Evolutionary conservation across 495 filamentous ascomycete species (phyloP).

Genomic region (Talaromyces stipitatus): DNA sequence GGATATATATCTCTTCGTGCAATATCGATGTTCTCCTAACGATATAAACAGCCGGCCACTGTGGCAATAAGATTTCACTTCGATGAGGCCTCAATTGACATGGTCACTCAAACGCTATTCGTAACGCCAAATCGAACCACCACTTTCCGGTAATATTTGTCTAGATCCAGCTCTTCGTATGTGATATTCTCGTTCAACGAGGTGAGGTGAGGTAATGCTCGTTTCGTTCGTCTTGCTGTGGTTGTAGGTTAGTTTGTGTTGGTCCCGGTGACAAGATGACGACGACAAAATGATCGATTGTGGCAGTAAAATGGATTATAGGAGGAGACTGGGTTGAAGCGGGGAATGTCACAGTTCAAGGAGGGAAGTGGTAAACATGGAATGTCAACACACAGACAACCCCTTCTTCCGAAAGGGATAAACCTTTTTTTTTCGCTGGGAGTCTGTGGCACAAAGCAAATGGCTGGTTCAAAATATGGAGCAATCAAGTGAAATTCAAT

Average conservation of each 20-base stretch:
- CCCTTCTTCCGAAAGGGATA: conserved; percentile 4
- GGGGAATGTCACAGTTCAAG: conserved; percentile 4
- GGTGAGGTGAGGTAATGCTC: not conserved
- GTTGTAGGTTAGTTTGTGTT: not conserved
- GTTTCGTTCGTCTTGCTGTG: not conserved
- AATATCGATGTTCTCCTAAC: conserved; percentile 3
- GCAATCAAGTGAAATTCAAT: not conserved
- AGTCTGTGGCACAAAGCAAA: not conserved
- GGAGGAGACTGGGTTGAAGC: conserved; percentile 4
- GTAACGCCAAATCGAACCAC: not conserved
- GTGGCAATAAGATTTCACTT: conserved; percentile 3
- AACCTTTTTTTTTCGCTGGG: not conserved
- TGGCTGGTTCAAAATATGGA: not conserved
- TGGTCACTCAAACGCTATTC: conserved; percentile 1
- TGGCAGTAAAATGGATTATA: not conserved
- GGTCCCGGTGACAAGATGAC: not conserved
- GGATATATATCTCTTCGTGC: conserved; percentile 1
- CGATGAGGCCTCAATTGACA: conserved; percentile 2
- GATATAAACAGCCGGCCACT: not conserved
- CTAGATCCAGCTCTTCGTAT: not conserved
- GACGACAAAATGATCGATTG: not conserved
- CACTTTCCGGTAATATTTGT: not conserved
- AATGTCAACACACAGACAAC: conserved; percentile 8
- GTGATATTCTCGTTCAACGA: not conserved
- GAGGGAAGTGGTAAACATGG: conserved; percentile 4